These are phyloP conservation scores for Fraxinus xanthoxyloides DNA, from an alignment of 305 asterid species.

Conservation along the genomic window DNA sequence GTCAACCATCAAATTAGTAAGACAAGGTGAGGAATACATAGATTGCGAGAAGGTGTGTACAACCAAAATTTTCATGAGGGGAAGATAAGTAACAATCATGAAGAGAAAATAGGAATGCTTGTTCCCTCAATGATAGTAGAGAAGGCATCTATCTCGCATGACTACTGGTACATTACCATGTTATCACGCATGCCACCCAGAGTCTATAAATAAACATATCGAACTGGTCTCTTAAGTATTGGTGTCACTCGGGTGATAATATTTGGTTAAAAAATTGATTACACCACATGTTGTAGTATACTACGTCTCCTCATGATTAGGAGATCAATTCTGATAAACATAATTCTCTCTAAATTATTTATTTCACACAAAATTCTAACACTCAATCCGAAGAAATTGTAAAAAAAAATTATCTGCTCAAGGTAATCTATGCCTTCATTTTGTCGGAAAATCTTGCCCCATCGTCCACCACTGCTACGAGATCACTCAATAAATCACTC, in stretches of 20 bases:
- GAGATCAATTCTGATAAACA: background rate
- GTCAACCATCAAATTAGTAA: no score
- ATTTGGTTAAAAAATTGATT: background rate
- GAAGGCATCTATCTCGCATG: background rate
- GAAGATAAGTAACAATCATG: no score
- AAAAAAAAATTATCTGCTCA: background rate
- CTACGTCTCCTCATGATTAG: background rate
- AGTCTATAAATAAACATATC: background rate
- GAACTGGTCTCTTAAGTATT: background rate
- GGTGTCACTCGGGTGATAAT: background rate
- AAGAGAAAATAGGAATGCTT: no score
- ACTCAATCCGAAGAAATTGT: background rate
- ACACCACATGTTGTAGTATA: background rate
- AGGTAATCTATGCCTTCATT: background rate
- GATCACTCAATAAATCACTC: background rate
- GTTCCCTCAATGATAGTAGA: background rate
- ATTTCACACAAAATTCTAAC: background rate
- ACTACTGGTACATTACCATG: background rate
- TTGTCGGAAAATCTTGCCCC: background rate
- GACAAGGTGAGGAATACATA: no score
- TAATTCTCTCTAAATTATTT: background rate
- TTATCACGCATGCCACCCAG: background rate
- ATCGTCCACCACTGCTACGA: background rate
- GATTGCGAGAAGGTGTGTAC: no score
- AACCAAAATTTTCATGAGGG: no score